Evolutionary conservation across 2,329 filamentous ascomycete species (phyloP).

Genomic region (Cladosporium sp.): DNA sequence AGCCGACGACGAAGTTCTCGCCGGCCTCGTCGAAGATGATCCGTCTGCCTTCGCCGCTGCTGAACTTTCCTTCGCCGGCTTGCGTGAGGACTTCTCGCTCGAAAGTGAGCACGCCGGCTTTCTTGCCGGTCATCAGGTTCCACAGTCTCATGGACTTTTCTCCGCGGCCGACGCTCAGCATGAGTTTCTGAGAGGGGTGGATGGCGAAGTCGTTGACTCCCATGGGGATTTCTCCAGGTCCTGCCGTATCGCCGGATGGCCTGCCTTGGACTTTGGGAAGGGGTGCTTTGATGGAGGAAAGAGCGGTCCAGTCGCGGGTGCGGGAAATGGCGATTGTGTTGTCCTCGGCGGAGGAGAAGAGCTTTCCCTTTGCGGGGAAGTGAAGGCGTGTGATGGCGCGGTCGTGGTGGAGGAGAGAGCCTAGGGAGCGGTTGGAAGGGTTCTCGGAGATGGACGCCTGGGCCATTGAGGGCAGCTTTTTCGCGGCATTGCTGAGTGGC

Average conservation of each 20-base stretch:
- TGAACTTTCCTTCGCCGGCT: constrained; percentile 70
- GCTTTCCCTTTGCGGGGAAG: constrained; percentile 81
- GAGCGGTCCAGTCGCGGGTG: constrained; percentile 80
- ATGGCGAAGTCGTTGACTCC: constrained; percentile 94
- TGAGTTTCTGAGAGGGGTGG: constrained; percentile 92
- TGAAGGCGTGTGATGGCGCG: constrained; percentile 72
- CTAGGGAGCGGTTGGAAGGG: constrained; percentile 79
- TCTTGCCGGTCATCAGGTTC: constrained; percentile 95
- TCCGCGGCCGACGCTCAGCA: constrained; percentile 86
- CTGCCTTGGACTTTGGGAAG: constrained; percentile 73
- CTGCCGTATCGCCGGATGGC: constrained; percentile 85
- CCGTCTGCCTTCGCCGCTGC: constrained; percentile 73
- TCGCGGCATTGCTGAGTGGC: constrained; percentile 53
- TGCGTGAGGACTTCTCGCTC: constrained; percentile 65
- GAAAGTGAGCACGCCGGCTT: constrained; percentile 89
- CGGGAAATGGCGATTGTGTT: constrained; percentile 84
- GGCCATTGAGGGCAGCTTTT: constrained; percentile 54
- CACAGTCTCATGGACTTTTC: constrained; percentile 90
- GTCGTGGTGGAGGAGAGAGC: constrained; percentile 79
- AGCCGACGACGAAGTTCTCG: constrained; percentile 83
- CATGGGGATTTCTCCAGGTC: constrained; percentile 71
- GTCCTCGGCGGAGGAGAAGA: constrained; percentile 84
- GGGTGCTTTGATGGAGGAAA: constrained; percentile 85
- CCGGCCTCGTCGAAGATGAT: constrained; percentile 74
- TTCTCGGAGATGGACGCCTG: constrained; percentile 76